Conservation (phyloP, 2,329 filamentous ascomycete genomes). For the Dothistroma pini region DNA sequence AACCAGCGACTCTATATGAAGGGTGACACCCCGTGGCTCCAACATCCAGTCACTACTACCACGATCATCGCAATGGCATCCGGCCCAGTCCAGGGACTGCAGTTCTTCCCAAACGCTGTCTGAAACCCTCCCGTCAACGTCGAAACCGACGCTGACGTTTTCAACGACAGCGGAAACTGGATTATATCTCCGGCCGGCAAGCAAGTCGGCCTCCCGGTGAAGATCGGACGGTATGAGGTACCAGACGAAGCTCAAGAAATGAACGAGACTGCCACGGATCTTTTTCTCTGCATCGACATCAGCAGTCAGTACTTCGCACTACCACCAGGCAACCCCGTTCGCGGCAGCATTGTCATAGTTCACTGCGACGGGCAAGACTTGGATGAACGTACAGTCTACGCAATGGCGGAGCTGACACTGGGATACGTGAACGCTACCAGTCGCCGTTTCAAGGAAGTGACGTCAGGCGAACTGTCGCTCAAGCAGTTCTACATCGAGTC, state of each 20-base stretch:
- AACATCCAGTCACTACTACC: too few species aligned
- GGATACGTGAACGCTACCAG: neutral
- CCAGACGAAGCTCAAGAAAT: neutral
- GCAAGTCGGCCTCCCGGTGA: neutral
- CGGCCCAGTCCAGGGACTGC: neutral
- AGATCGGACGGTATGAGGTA: neutral
- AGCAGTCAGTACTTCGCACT: neutral
- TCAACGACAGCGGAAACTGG: neutral
- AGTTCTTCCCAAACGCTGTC: neutral
- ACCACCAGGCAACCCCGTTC: neutral
- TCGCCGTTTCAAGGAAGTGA: neutral
- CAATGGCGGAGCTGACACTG: neutral
- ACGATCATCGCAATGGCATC: neutral
- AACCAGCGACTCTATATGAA: too few species aligned
- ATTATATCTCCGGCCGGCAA: neutral
- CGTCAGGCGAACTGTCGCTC: neutral
- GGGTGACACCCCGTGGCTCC: too few species aligned
- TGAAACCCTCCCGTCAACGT: neutral
- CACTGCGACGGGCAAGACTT: neutral
- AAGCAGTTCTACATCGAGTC: neutral
- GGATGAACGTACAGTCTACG: neutral
- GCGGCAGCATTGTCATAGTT: neutral
- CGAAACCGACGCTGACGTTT: neutral
- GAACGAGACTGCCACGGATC: neutral
- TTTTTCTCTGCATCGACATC: neutral